Evolutionary conservation across 768 basidiomycete genomes (phyloP), one percentile per base, ranked within the genome.

Genomic region (Tylopilus plumbeoviolaceoides): DNA sequence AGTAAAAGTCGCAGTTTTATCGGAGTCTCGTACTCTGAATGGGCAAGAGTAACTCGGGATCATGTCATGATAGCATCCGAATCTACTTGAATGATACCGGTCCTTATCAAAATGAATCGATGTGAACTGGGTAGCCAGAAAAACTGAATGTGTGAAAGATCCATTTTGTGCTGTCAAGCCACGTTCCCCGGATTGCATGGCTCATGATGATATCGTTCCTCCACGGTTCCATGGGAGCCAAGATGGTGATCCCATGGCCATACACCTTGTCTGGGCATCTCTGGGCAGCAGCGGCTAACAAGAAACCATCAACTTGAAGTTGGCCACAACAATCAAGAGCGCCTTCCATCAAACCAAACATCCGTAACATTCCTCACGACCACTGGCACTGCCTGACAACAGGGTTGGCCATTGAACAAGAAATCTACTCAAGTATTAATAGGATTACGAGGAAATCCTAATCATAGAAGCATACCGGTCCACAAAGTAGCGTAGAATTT

Each of bases 331-430:
- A 41, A 41, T 12, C 14, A 12, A 33, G 39, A 39, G 7, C 36
- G 28, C 20, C 40, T 10, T 36, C 4, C 25, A 31, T 80, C 63
- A 90, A 48, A 90, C 84, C 18, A 90, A 73, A 73, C 85, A 85
- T 27, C 84, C 87, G 31, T 67, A 72, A 65, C 68, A 87, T 55
- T 83, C 78, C 25, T 76, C 82, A 35, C 69, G 73, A 42, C 69
- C 63, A 48, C n/a, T n/a, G n/a, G n/a, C n/a, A n/a, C 64, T 64
- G 45, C 73, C 68, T 40, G 70, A 60, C 18, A 78, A 61, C 47
- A 85, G 66, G 45, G 79, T 73, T 18, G 87, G 84, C 95, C 95
- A 98, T 66, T 98, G 95, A 5, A 92, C 89, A 47, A 98, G 66
- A 66, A 98, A 97, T 31, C 89, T 89, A 15, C 14, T 4, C 11